Conservation (phyloP, 2,329 filamentous ascomycete genomes). For the Beauveria scarabaeidicola region DNA sequence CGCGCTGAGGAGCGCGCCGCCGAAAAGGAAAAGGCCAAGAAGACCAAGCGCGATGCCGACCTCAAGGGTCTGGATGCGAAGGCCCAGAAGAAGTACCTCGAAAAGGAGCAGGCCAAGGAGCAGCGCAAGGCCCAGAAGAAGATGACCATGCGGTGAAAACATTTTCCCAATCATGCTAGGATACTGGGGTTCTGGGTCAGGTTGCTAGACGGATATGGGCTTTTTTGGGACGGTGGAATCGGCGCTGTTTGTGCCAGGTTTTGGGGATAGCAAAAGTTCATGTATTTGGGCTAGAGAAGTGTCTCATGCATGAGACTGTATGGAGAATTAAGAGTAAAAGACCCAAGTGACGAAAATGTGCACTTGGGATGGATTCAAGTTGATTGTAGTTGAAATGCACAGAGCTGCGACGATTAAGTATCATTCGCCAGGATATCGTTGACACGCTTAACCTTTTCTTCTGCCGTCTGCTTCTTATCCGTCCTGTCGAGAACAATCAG, state of each 20-base stretch:
- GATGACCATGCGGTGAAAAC: constrained; percentile 35
- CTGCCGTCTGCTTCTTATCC: constrained; percentile 74
- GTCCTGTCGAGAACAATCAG: constrained; percentile 42
- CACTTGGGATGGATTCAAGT: background rate
- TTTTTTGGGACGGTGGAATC: background rate
- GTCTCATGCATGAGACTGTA: background rate
- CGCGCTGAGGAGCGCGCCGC: constrained; percentile 69
- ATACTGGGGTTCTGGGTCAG: background rate
- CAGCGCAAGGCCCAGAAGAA: constrained; percentile 46
- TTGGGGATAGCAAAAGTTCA: background rate
- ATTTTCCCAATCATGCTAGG: background rate
- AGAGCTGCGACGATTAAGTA: background rate
- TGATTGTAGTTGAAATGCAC: background rate
- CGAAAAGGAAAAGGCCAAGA: constrained; percentile 69
- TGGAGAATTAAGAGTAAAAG: background rate
- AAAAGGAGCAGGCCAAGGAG: constrained; percentile 72
- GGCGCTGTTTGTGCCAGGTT: background rate
- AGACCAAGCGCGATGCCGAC: constrained; percentile 81
- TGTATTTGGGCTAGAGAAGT: background rate
- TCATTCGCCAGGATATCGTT: constrained; percentile 38
- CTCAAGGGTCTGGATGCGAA: constrained; percentile 70
- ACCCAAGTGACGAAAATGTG: background rate
- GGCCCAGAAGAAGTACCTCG: constrained; percentile 77
- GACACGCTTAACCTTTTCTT: constrained; percentile 66
- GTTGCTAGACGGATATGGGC: background rate